Base-by-base conservation (phyloP, 1,284 basidiomycete species). In the Irpex rosettiformis region DNA sequence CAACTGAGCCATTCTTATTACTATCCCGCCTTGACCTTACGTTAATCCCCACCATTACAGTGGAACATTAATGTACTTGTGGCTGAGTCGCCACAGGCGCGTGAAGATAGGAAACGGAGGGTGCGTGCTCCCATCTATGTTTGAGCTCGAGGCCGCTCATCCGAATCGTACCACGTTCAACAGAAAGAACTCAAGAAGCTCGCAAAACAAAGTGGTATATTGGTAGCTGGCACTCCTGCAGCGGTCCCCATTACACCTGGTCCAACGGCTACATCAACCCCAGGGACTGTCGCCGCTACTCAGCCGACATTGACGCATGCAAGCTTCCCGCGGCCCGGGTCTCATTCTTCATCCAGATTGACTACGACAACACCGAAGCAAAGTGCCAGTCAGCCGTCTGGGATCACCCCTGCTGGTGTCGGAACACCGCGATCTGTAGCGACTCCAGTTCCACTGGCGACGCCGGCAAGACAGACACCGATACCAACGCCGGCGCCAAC, bases 81-180 rank as follows among this genome's bases (percentile, higher is more conserved):
- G 11, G 74, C 81, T 43, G 88, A 89, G 71, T 85, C 88, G 8
- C 81, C 86, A 3, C 88, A 91, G 71, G 89, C 86, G 54, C 77
- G 86, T 55, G 89, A 91, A 73, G 88, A 91, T 74, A 77, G 88
- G 68, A 90, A 86, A 77, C 85, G 83, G 74, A 79, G 87, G 78
- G 88, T 89, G 59, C 66, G 85, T 82, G 52, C 52, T 48, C 25
- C 55, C 53, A 43, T 51, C 45, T 33, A 16, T 30, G 42, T 52
- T 51, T 37, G 48, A 48, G 59, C 55, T 55, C 18, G 56, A 59
- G 16, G 30, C 57, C 48, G 24, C 63, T 64, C 66, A 54, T 56
- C 64, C 51, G 58, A 62, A 56, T 62, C 56, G 56, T 60, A 47
- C 57, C 28, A 22, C 25, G 6, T 4, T 43, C 2, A 28, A 67